phyloP scores from a whole-genome alignment of 345 rosid species.

The Eucalyptus grandis region DNA sequence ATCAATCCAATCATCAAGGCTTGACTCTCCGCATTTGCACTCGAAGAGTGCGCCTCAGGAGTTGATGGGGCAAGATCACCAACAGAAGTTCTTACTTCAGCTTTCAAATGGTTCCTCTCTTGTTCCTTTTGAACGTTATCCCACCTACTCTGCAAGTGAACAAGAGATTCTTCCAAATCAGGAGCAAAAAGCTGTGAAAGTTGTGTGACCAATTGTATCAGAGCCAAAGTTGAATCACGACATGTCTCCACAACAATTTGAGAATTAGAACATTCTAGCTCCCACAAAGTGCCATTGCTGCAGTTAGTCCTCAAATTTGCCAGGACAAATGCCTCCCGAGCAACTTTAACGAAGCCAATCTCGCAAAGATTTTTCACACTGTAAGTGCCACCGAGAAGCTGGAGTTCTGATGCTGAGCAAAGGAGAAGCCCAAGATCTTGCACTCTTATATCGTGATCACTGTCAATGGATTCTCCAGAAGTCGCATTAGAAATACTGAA shows the following conservation, averaged over 20 bases:
- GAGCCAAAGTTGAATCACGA: constrained; percentile 72
- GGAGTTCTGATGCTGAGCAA: constrained; percentile 27
- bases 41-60: constrained; percentile 19
- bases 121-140: constrained; percentile 44
- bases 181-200: constrained; percentile 86
- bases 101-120: constrained; percentile 21
- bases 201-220: constrained; percentile 66
- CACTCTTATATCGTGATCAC: constrained; percentile 46
- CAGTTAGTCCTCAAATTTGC: constrained; percentile 49
- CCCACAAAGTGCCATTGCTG: constrained; percentile 57
- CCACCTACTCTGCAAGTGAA: constrained; percentile 86
- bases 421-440: constrained; percentile 91
- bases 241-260: constrained; percentile 67
- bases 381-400: constrained; percentile 39
- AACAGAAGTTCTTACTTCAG: constrained; percentile 5
- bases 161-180: constrained; percentile 75
- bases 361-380: constrained; percentile 48
- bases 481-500: constrained; percentile 38
- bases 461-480: constrained; percentile 20
- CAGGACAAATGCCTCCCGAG: constrained; percentile 56
- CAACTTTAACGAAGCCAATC: constrained; percentile 76
- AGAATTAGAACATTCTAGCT: constrained; percentile 63
- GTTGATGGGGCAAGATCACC: constrained; percentile 14
- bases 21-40: constrained; percentile 12
- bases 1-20: constrained; percentile 38